phyloP scores from a whole-genome alignment of 2,329 filamentous ascomycete genomes.

The Neopestalotiopsis rosae region DNA sequence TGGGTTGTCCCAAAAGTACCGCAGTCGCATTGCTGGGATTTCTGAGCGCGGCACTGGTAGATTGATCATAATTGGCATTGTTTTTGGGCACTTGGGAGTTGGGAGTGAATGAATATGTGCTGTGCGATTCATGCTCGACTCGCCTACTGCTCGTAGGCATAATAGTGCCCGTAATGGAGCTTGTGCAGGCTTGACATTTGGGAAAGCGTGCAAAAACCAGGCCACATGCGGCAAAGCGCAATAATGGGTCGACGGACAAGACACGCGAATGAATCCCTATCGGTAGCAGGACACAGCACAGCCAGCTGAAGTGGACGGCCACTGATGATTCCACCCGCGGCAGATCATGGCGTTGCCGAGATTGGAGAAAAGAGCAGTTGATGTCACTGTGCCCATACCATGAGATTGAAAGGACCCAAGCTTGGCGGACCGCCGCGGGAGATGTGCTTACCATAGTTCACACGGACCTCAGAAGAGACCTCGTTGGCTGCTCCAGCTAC shows the following conservation, averaged over 20 bases:
- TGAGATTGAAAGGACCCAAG: constrained; percentile 4
- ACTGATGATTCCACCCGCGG: background rate
- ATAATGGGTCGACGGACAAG: background rate
- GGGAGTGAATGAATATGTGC: background rate
- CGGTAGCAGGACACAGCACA: constrained; percentile 4
- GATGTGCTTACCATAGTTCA: constrained; percentile 16
- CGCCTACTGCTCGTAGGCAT: background rate
- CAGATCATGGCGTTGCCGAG: constrained; percentile 21
- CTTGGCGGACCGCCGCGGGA: constrained; percentile 21
- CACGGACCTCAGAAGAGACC: constrained; percentile 20
- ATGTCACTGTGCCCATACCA: constrained; percentile 20
- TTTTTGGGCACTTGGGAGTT: background rate
- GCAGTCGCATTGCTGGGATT: background rate
- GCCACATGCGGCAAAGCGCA: constrained; percentile 5
- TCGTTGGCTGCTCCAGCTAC: constrained; percentile 4
- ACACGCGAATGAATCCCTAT: constrained; percentile 3
- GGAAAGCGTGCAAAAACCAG: background rate
- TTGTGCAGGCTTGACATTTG: constrained; percentile 9
- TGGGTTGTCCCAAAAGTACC: background rate
- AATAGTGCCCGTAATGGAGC: constrained; percentile 14
- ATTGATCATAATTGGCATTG: no score
- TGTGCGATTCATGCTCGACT: constrained; percentile 11
- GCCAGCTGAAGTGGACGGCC: background rate
- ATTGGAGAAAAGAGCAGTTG: constrained; percentile 18
- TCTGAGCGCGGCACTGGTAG: background rate